Base-by-base conservation (phyloP, 2,329 filamentous ascomycete genomes). In the Apiospora malaysiana region DNA sequence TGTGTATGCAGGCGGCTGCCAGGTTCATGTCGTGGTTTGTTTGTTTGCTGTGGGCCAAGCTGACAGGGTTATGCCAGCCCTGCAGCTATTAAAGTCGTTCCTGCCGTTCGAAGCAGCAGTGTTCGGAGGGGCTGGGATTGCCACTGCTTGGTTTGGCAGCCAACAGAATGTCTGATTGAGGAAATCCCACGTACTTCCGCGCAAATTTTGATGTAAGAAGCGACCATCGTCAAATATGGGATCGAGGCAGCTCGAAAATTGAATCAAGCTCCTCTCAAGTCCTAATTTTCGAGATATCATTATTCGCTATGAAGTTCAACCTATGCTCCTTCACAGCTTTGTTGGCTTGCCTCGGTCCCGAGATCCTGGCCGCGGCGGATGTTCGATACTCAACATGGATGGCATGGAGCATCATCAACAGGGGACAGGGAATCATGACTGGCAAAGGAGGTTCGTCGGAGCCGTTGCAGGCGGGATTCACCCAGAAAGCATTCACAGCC, bases 341-440 rank as follows among this genome's bases (percentile, higher is more conserved):
- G 8, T 18, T 63, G 56, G 56, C 56, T n/a, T 37, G 32, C 8
- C 67, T 71, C 71, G 63, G 65, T 66, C 66, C 63, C n/a, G 71
- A 72, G 5, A 46, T 59, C 9, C 66, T 10, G 10, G 47, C 66
- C 21, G 40, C 63, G 2, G 65, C 16, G 43, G 56, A 72, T 51
- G 51, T 42, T 4, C 37, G 14, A 63, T 21, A 27, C 27, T 72
- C 79, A 27, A 68, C 72, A 56, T 75, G 75, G 74, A 80, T 80
- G 79, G 78, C 79, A 1, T 66, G 72, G 4, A 79, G 78, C 71
- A 79, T 80, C 74, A 78, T 79, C 72, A 74, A 76, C 18, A 78
- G 79, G n/a, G 69, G 70, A n/a, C 76, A 80, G 69, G 79, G 78
- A 51, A 75, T 80, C 73, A 77, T 79, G 75, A 79, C 77, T 1